Conservation (phyloP, 805 yeast genomes). For the Torulaspora delbrueckii region DNA sequence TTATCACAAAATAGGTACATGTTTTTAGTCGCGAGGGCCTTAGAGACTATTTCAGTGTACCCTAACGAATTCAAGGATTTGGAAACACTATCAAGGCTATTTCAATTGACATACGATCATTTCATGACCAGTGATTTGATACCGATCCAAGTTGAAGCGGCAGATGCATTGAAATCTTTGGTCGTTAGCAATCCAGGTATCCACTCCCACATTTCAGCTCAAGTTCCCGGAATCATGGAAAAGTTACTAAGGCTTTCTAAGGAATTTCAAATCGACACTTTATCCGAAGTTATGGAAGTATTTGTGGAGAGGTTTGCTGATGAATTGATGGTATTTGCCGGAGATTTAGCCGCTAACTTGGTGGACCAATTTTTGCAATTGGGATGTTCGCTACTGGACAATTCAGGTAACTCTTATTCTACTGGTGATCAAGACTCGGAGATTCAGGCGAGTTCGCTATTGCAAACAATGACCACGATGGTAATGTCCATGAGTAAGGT, state of each 20-base stretch:
- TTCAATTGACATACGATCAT: constrained; percentile 39
- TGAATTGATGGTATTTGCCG: constrained; percentile 85
- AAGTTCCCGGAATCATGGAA: constrained; percentile 79
- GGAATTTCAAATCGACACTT: constrained; percentile 76
- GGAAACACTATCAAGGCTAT: constrained; percentile 38
- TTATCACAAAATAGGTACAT: constrained; percentile 48
- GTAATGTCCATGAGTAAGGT: constrained; percentile 59
- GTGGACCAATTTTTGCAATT: constrained; percentile 56
- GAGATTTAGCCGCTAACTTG: constrained; percentile 54
- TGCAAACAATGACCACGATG: constrained; percentile 71
- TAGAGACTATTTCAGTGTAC: constrained; percentile 50
- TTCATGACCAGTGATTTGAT: constrained; percentile 44
- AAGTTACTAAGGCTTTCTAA: constrained; percentile 69
- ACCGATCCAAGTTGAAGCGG: constrained; percentile 82
- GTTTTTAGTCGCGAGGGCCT: constrained; percentile 67
- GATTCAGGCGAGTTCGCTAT: constrained; percentile 59
- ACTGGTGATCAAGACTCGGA: constrained; percentile 55
- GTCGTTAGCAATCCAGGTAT: constrained; percentile 60
- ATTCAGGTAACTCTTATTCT: constrained; percentile 31
- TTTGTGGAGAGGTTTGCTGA: constrained; percentile 84
- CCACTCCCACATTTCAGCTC: constrained; percentile 59
- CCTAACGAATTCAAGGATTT: constrained; percentile 35
- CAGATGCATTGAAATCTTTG: constrained; percentile 79
- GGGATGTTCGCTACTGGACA: constrained; percentile 54
- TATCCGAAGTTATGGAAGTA: constrained; percentile 90